Base-by-base conservation (phyloP, 805 yeast species). In the Myxozyma melibiosi region DNA sequence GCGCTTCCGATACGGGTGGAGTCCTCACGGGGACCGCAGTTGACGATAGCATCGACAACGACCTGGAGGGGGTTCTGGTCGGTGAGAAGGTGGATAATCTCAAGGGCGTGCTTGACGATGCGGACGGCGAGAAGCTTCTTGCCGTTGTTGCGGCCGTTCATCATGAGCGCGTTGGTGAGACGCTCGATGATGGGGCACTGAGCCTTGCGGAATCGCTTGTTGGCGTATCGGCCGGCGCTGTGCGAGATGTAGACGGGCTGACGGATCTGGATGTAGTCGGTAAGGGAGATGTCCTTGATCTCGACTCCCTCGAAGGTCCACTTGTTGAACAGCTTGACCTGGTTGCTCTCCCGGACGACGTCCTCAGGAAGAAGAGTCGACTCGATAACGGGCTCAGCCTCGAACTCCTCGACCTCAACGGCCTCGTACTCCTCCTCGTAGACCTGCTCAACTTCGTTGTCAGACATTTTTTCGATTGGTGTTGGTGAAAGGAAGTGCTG, bases 91-190 rank as follows among this genome's bases (percentile, higher is more conserved):
- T 86, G 78, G 80, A 94, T 85, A 84, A 94, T 94, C 81, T 94
- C 99, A 77, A 94, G 83, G 72, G 99, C 92, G 86, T 94, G 99
- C 85, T 95, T 89, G 79, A 94, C 90, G 78, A 94, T 94, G 88
- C 98, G 91, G 73, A 94, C 98, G 73, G 99, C 99, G 88, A 92
- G 91, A 80, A 95, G 89, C 84, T 94, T 94, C 87, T 94, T 94
- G 86, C 99, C 99, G 88, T 95, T 94, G 95, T 94, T 94, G 85
- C 98, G 92, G 84, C 99, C 99, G 88, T 94, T 91, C 99, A 94
- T 94, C 99, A 94, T 94, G 78, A 94, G 84, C 67, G 99, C 88
- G 92, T 94, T 92, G 81, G 98, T 92, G 79, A 94, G 85, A 86
- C 99, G 92, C 87, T 94, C 99, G 72, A 94, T 79, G 79, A 94